A percentile compares a stretch with the other conserved stretches of the same genome.
Evolutionary conservation across 441 rosid genomes (phyloP).

Genomic region (Populus hybrid): DNA sequence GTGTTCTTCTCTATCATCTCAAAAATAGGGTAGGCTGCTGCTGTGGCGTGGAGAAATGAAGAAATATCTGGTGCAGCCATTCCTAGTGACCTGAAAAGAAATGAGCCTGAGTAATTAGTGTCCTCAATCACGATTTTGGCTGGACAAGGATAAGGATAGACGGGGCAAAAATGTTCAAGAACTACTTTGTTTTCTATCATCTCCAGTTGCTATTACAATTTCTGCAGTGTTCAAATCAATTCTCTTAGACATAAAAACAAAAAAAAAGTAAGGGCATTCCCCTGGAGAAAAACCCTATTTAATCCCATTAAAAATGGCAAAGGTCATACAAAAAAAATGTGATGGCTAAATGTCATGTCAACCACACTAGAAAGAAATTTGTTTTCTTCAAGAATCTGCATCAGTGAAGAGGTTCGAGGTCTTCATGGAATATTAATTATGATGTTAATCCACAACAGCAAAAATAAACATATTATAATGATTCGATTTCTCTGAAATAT

Average conservation of each 20-base stretch:
- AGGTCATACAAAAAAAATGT: neutral
- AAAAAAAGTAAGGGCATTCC: neutral
- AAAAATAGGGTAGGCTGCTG: slow-evolving; percentile 84
- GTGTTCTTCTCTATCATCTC: slow-evolving; percentile 85
- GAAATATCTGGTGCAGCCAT: slow-evolving; percentile 84
- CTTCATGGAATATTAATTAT: neutral
- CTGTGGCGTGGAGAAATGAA: slow-evolving; percentile 69
- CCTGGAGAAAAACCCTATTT: neutral
- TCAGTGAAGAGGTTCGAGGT: neutral
- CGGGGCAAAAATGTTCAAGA: neutral
- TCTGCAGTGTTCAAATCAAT: neutral
- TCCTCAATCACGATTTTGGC: neutral
- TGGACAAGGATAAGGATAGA: neutral
- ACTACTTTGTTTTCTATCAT: neutral
- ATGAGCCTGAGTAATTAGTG: neutral
- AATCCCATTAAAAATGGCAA: neutral
- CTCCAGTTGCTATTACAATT: neutral
- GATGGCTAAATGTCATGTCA: neutral
- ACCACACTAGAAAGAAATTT: neutral
- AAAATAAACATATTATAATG: neutral
- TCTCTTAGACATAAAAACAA: no score
- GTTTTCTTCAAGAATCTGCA: neutral
- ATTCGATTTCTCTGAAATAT: neutral
- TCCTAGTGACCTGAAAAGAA: slow-evolving; percentile 63
- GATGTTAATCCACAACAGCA: neutral